Base-by-base conservation (phyloP, 2,329 filamentous ascomycete genomes). In the Claviceps paspali region DNA sequence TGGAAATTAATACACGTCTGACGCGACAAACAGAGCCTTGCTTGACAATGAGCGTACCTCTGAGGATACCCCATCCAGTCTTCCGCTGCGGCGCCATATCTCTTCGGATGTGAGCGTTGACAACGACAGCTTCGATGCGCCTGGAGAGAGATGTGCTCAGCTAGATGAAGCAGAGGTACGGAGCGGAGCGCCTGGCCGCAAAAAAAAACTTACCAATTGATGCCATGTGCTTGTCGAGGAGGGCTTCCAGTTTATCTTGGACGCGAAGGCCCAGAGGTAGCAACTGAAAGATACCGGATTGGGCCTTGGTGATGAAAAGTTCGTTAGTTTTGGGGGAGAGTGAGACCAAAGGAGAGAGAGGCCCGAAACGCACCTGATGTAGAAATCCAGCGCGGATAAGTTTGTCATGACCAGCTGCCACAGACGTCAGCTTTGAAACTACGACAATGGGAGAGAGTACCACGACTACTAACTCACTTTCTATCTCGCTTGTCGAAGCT, bases 201-300 rank as follows among this genome's bases (percentile, higher is more conserved):
- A 26, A n/a, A n/a, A n/a, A n/a, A n/a, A 17, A 43, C 49, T 52
- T 43, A 81, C 81, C 79, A 47, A 91, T 60, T 24, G 68, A 70
- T 36, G 66, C 65, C 91, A 98, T 98, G 53, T 95, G 77, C 52
- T 81, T 83, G 53, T 95, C 87, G 47, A 98, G 80, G 9, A 96
- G 62, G 9, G 62, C 62, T 52, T 95, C 86, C 22, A 96, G 64
- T 56, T 96, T 98, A 36, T 85, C 73, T 50, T 94, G 86, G 0
- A 96, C 84, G 21, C 85, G 73, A 22, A 85, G 67, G 0, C 91
- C 91, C 0, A 98, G 62, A 0, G 91, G 91, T 1, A 98, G 68
- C 52, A 94, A 69, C 51, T 98, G 91, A 49, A 95, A 98, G 26
- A 96, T 76, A 21, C 91, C 91, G 6, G 87, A 76, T 53, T 94